Percentiles rank a stretch among this genome's conserved stretches.
phyloP scores from a whole-genome alignment of 1,139 yeast genomes.

The Geotrichum macrosporum region DNA sequence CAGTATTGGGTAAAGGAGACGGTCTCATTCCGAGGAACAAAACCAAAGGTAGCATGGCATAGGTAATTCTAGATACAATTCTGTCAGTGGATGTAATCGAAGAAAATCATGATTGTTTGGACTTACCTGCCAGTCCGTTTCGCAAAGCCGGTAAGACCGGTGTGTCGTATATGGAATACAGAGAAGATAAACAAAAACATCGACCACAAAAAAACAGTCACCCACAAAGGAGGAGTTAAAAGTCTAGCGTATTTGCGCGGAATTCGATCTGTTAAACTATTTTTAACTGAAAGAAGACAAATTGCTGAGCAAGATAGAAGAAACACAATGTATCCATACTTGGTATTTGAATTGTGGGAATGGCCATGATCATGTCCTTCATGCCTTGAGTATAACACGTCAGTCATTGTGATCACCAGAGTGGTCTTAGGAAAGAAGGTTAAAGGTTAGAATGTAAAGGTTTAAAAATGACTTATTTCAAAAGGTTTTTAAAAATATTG shows the following conservation, averaged over 20 bases:
- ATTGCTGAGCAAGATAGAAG: slow-evolving; percentile 35
- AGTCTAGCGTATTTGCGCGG: slow-evolving; percentile 28
- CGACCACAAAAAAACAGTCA: slow-evolving; percentile 39
- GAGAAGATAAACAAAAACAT: slow-evolving; percentile 30
- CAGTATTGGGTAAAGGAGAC: slow-evolving; percentile 49
- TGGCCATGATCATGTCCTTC: slow-evolving; percentile 40
- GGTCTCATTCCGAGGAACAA: slow-evolving; percentile 61
- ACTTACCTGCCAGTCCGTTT: slow-evolving; percentile 37
- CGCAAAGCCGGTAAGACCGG: slow-evolving; percentile 28
- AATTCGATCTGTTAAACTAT: slow-evolving; percentile 36
- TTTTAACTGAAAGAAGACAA: slow-evolving; percentile 24
- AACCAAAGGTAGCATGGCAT: slow-evolving; percentile 61
- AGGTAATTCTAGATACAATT: slow-evolving; percentile 53
- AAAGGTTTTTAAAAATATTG: no score
- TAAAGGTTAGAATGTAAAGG: no score
- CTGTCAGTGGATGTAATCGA: slow-evolving; percentile 25
- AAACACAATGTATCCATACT: slow-evolving; percentile 49
- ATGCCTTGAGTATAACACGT: slow-evolving; percentile 27
- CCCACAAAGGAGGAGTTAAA: slow-evolving; percentile 35
- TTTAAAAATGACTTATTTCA: no score
- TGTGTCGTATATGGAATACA: slow-evolving; percentile 30
- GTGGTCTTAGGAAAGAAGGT: no score
- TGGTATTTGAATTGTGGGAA: slow-evolving; percentile 39
- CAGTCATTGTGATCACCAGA: no score
- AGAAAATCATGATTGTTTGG: background rate